Conservation (phyloP, 768 basidiomycete species). For the Boletus vermiculosoides region DNA sequence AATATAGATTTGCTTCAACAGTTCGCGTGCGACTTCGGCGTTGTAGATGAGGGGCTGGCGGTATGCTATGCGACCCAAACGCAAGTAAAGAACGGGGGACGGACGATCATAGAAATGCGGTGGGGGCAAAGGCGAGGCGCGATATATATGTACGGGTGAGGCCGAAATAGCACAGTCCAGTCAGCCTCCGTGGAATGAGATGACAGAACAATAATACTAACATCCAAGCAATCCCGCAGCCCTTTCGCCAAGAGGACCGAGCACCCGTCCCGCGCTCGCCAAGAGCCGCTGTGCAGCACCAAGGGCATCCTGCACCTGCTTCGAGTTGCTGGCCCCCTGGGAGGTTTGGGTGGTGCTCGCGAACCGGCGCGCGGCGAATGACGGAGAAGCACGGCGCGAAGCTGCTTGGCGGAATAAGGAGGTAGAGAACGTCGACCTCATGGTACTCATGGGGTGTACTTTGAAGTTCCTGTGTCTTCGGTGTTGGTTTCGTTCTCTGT, state of each 20-base stretch:
- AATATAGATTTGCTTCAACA: slow-evolving; percentile 72
- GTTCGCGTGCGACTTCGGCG: slow-evolving; percentile 69
- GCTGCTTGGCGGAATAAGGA: slow-evolving; percentile 24
- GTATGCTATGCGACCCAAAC: slow-evolving; percentile 49
- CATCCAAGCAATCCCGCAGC: slow-evolving; percentile 58
- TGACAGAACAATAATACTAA: slow-evolving; percentile 28
- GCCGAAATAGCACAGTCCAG: neutral
- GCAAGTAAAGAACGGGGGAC: neutral
- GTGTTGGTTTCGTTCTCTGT: neutral
- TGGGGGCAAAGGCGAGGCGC: neutral
- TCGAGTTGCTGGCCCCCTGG: slow-evolving; percentile 46
- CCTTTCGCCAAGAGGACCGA: slow-evolving; percentile 52
- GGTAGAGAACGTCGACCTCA: slow-evolving; percentile 28
- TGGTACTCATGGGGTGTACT: slow-evolving; percentile 6
- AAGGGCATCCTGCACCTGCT: slow-evolving; percentile 71
- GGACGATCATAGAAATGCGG: neutral
- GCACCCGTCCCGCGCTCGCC: slow-evolving; percentile 46
- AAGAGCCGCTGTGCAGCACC: slow-evolving; percentile 57
- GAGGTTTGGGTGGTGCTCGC: slow-evolving; percentile 35
- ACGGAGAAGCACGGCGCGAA: slow-evolving; percentile 14
- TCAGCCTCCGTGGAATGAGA: neutral
- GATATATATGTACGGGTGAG: neutral
- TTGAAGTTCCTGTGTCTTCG: slow-evolving; percentile 8
- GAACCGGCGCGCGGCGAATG: slow-evolving; percentile 37
- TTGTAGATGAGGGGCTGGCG: slow-evolving; percentile 79